Evolutionary conservation across 805 yeast species (phyloP), one percentile per base, ranked within the genome.

Genomic region (Hanseniaspora taiwanica): DNA sequence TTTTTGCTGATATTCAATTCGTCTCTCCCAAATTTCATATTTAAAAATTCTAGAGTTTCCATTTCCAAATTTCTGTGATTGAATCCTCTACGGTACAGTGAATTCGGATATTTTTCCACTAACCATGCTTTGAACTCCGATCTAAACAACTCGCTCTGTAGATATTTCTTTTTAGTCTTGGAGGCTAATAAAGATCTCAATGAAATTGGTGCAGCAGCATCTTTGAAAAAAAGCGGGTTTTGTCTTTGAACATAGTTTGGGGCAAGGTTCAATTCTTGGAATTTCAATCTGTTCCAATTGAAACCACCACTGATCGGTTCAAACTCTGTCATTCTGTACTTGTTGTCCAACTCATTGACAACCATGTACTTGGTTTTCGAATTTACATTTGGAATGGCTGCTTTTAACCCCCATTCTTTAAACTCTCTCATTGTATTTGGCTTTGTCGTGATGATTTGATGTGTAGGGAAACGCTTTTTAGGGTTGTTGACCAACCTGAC

Each of bases 331-430:
- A 82, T 66, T 45, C 75, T 72, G 50, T 74, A 76, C 45, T 68
- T 62, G 47, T 77, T 76, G 53, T 83, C 93, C 12, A 81, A 55
- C 42, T 79, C 78, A 49, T 79, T 77, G 48, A 68, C 67, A 7
- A 77, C 74, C 35, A 83, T 65, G 54, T 73, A 74, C 32, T 78
- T 69, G 14, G 74, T 63, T 32, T 74, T 75, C 36, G 72, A 56
- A 48, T 72, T 76, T 3, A 31, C 29, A 29, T 65, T 63, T 3
- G 94, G 94, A 36, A 83, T 61, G 17, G 81, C 65, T 35, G 77
- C 64, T 54, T 83, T 83, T 44, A 83, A 59, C 51, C 94, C 94
- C 68, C 72, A 83, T 58, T 81, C 82, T 45, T 80, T 77, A 59
- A 83, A 53, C 13, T 44, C 66, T 12, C 66, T 55, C 35, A 78